A percentile compares a stretch with the other conserved stretches of the same genome.
These are phyloP conservation scores for Xylariales sp. DNA, from an alignment of 2,329 filamentous ascomycete genomes.

Conservation along the genomic window DNA sequence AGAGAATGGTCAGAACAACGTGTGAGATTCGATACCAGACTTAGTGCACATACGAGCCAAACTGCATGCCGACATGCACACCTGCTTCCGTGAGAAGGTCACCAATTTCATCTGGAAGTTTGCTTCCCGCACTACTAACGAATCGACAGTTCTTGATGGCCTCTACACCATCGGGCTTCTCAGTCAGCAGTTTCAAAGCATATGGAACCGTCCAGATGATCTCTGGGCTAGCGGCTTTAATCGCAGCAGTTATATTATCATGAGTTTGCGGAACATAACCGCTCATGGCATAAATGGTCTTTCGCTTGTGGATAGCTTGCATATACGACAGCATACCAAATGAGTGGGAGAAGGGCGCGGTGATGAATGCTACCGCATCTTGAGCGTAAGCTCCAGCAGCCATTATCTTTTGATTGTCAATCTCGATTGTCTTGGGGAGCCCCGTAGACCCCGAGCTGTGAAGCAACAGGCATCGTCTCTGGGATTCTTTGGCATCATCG, in stretches of 20 bases:
- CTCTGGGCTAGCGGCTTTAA: constrained; percentile 36
- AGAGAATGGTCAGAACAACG: too few relatives aligned
- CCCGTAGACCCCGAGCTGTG: background rate
- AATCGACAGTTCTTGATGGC: constrained; percentile 35
- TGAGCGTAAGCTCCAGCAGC: constrained; percentile 39
- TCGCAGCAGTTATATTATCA: constrained; percentile 32
- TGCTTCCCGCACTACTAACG: constrained; percentile 47
- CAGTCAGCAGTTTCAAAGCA: constrained; percentile 51
- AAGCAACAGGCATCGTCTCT: constrained; percentile 12
- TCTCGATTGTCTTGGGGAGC: background rate
- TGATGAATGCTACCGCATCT: constrained; percentile 37
- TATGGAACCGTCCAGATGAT: constrained; percentile 55
- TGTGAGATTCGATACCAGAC: too few relatives aligned
- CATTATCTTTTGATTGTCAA: constrained; percentile 26
- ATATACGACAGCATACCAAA: constrained; percentile 46
- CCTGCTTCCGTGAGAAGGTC: constrained; percentile 41
- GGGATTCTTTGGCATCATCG: constrained; percentile 5
- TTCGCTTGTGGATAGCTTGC: constrained; percentile 39
- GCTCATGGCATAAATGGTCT: constrained; percentile 43
- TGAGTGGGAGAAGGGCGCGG: constrained; percentile 47
- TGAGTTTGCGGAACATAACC: constrained; percentile 44
- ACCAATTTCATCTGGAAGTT: constrained; percentile 49
- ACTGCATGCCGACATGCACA: constrained; percentile 46
- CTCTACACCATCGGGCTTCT: constrained; percentile 45
- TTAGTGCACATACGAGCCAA: constrained; percentile 36